These are phyloP conservation scores for Hypoxylon fragiforme DNA, from an alignment of 495 filamentous ascomycete genomes.

Conservation along the genomic window DNA sequence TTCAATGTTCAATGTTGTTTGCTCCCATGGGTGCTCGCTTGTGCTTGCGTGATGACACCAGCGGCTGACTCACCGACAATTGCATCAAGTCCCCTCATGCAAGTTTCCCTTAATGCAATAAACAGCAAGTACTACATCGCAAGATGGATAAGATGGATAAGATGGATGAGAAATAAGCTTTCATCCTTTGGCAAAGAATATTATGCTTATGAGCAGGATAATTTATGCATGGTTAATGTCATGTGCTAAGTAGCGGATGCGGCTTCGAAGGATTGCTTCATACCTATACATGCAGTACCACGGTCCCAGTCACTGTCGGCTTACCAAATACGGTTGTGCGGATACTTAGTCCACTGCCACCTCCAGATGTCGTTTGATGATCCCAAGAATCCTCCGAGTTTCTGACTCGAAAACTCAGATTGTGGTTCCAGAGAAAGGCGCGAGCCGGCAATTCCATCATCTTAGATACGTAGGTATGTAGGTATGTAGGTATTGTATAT, in stretches of 20 bases:
- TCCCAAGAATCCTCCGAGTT: constrained; percentile 4
- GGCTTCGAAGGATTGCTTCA: constrained; percentile 28
- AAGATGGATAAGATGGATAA: constrained; percentile 13
- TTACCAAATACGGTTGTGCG: constrained; percentile 14
- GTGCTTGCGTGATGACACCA: constrained; percentile 3
- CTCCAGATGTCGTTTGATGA: constrained; percentile 7
- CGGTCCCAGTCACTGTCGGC: too few species aligned
- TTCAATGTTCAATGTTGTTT: constrained; percentile 20
- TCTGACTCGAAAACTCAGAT: too few species aligned
- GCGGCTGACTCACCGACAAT: constrained; percentile 19
- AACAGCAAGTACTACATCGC: constrained; percentile 1
- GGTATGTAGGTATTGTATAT: too few species aligned
- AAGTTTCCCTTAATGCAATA: constrained; percentile 3
- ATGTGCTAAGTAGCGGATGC: constrained; percentile 29
- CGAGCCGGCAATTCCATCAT: too few species aligned
- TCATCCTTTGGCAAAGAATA: constrained; percentile 30
- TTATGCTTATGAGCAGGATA: not conserved
- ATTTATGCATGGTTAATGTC: constrained; percentile 12
- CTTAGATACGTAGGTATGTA: too few species aligned
- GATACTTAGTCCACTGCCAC: constrained; percentile 4
- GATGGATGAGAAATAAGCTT: constrained; percentile 36
- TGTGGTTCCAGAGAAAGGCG: too few species aligned
- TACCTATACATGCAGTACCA: too few species aligned
- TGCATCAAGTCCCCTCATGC: constrained; percentile 12
- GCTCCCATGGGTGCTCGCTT: constrained; percentile 26